A percentile compares a stretch with the other conserved stretches of the same genome.
These are phyloP conservation scores for Collybiopsis confluens DNA, from an alignment of 768 basidiomycete species.

Conservation along the genomic window DNA sequence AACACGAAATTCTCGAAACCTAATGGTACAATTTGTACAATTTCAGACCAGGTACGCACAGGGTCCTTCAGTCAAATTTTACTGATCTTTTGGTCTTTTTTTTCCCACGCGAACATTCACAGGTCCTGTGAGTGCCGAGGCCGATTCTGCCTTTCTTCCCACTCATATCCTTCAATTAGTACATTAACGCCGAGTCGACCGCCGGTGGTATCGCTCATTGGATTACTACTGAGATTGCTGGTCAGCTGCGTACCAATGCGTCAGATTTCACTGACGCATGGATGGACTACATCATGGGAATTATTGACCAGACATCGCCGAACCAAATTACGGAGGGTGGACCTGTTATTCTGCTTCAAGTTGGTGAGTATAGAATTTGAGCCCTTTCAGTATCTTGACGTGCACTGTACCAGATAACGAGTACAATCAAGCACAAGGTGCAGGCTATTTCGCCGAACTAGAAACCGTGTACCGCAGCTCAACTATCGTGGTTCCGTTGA, in stretches of 20 bases:
- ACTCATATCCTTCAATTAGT: constrained; percentile 24
- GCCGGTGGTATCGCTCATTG: constrained; percentile 56
- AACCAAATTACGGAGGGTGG: constrained; percentile 72
- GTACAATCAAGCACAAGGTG: constrained; percentile 49
- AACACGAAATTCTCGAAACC: no score
- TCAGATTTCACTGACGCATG: constrained; percentile 69
- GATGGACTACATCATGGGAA: constrained; percentile 64
- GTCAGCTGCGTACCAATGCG: constrained; percentile 68
- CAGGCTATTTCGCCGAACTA: constrained; percentile 61
- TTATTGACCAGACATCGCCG: constrained; percentile 54
- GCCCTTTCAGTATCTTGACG: background rate
- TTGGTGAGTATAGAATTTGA: background rate
- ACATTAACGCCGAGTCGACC: constrained; percentile 69
- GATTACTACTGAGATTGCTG: constrained; percentile 53
- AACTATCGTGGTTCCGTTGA: constrained; percentile 63
- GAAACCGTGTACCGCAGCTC: constrained; percentile 51
- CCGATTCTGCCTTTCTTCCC: background rate
- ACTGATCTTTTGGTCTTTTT: background rate
- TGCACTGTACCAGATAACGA: constrained; percentile 59
- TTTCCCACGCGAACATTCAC: constrained; percentile 4
- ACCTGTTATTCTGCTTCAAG: constrained; percentile 61
- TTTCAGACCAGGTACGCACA: constrained; percentile 65
- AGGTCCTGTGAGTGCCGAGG: constrained; percentile 34
- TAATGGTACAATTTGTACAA: no score
- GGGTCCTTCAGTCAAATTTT: background rate